Conservation (phyloP, 169 alveolate species). For the Babesia bigemina region DNA sequence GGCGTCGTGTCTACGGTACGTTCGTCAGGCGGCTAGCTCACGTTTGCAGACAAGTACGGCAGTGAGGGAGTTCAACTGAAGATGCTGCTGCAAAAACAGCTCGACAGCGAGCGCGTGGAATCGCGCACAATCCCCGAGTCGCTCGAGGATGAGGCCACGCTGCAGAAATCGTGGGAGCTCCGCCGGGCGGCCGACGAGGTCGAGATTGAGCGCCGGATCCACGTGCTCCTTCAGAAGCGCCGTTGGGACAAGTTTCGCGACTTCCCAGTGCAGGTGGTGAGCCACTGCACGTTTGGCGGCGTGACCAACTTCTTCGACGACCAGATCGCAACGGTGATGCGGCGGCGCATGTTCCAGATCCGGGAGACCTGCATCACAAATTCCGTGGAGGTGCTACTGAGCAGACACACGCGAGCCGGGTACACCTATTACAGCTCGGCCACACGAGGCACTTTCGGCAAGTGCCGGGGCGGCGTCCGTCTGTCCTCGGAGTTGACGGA, state of each 20-base stretch:
- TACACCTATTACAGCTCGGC: slow-evolving; percentile 18
- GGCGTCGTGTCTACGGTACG: slow-evolving; percentile 49
- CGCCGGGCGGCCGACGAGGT: slow-evolving; percentile 10
- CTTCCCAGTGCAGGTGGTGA: slow-evolving; percentile 56
- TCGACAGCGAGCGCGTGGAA: slow-evolving; percentile 24
- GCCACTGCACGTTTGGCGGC: slow-evolving; percentile 48
- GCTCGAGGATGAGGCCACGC: slow-evolving; percentile 11
- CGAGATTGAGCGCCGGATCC: slow-evolving; percentile 38
- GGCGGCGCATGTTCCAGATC: slow-evolving; percentile 19
- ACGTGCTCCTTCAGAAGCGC: slow-evolving; percentile 40
- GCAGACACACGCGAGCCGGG: slow-evolving; percentile 42
- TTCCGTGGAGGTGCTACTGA: slow-evolving; percentile 37
- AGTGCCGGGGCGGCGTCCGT: slow-evolving; percentile 24
- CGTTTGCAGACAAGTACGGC: slow-evolving; percentile 56
- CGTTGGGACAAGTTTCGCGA: slow-evolving; percentile 30
- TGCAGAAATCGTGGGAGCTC: background rate
- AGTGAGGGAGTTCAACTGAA: slow-evolving; percentile 50
- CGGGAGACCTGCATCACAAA: slow-evolving; percentile 10
- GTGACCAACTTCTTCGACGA: slow-evolving; percentile 49
- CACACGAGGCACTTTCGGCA: slow-evolving; percentile 51
- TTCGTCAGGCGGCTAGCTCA: background rate
- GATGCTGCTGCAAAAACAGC: slow-evolving; percentile 33
- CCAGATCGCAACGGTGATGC: slow-evolving; percentile 17
- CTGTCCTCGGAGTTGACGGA: slow-evolving; percentile 45
- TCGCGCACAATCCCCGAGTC: slow-evolving; percentile 10